Conservation (phyloP, 306 rosid genomes). For the Sicyos baderoa region DNA sequence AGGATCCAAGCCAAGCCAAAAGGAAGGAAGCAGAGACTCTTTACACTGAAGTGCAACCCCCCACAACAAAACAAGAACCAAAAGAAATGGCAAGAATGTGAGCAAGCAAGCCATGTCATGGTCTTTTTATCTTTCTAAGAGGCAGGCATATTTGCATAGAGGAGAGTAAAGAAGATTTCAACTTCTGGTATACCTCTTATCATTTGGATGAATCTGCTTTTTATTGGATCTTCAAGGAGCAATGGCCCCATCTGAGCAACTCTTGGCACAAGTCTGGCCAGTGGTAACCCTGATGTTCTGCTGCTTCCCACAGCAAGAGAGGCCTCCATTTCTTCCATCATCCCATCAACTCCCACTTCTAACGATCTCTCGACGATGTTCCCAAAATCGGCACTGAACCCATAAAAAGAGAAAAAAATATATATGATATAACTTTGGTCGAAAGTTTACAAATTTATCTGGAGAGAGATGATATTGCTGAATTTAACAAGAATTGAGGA, state of each 20-base stretch:
- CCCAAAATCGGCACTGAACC: conserved; percentile 62
- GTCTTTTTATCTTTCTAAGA: conserved; percentile 18
- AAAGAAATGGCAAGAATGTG: conserved; percentile 15
- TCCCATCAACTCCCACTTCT: conserved; percentile 44
- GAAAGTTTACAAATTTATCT: not conserved
- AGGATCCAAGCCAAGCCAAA: conserved; percentile 10
- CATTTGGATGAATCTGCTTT: conserved; percentile 55
- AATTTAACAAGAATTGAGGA: too few species aligned
- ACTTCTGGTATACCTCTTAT: conserved; percentile 54
- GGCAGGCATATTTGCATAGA: conserved; percentile 60
- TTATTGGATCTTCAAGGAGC: conserved; percentile 59
- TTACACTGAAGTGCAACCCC: conserved; percentile 9
- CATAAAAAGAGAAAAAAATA: not conserved
- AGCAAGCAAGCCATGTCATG: not conserved
- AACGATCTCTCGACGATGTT: conserved; percentile 49
- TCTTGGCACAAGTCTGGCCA: conserved; percentile 67
- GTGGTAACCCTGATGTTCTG: conserved; percentile 43
- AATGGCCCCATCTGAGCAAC: conserved; percentile 64
- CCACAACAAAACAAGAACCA: conserved; percentile 6
- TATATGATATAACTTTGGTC: not conserved
- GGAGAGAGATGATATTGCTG: not conserved
- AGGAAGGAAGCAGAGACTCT: not conserved
- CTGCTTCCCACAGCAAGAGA: conserved; percentile 45
- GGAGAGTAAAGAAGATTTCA: conserved; percentile 71
- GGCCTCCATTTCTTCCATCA: conserved; percentile 47